Percentiles rank a stretch among this genome's conserved stretches.
phyloP scores from a whole-genome alignment of 2,329 filamentous ascomycete species.

The Sarocladiaceae sp. region DNA sequence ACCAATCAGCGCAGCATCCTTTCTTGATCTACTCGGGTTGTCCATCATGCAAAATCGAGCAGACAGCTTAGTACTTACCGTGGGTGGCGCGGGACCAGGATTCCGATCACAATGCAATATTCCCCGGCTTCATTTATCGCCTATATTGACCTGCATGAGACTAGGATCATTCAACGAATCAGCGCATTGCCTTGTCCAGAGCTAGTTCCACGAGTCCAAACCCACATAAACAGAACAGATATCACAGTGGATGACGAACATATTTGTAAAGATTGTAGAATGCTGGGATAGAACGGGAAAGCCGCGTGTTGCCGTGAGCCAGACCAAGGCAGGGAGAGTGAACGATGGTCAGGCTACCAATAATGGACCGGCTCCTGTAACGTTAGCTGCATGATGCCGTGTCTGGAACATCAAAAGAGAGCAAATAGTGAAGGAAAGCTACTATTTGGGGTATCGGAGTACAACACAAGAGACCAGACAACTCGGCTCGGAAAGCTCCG shows the following conservation, averaged over 20 bases:
- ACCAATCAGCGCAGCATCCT: background rate
- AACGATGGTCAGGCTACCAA: too few relatives aligned
- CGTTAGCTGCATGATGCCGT: too few relatives aligned
- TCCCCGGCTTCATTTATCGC: background rate
- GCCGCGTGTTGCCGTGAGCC: too few relatives aligned
- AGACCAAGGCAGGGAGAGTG: too few relatives aligned
- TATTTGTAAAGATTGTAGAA: conserved; percentile 9
- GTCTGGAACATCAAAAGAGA: too few relatives aligned
- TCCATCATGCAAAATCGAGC: background rate
- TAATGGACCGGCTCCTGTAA: too few relatives aligned
- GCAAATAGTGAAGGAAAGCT: too few relatives aligned
- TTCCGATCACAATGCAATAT: background rate
- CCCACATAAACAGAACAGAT: background rate
- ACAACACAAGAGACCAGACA: too few relatives aligned
- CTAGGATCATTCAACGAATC: background rate
- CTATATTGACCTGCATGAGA: conserved; percentile 7
- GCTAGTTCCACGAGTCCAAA: background rate
- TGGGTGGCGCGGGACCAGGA: background rate
- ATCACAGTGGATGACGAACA: conserved; percentile 8
- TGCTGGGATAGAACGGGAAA: too few relatives aligned
- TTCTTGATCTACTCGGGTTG: background rate
- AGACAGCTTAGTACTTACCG: background rate
- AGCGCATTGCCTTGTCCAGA: background rate
- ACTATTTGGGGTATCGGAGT: too few relatives aligned
- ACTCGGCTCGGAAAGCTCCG: too few relatives aligned